phyloP scores from a whole-genome alignment of 345 rosid genomes.

The Nasturtium officinale region DNA sequence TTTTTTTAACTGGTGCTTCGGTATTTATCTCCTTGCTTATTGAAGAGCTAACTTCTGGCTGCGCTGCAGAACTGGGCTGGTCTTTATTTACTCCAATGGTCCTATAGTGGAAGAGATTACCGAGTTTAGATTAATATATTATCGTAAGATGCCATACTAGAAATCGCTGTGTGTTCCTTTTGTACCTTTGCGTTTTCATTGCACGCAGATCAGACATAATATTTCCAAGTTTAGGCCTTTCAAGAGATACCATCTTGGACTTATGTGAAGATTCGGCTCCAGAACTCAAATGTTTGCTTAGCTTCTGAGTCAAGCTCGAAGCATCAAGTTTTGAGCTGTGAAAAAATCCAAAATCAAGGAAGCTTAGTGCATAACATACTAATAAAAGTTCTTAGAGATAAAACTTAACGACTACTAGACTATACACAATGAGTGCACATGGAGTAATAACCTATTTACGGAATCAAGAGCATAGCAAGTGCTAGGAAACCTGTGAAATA shows the following conservation, averaged over 20 bases:
- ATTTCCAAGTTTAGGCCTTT: constrained; percentile 54
- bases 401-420: not conserved
- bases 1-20: constrained; percentile 37
- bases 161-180: constrained; percentile 12
- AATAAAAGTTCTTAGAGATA: constrained; percentile 2
- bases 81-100: constrained; percentile 43
- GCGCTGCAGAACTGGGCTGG: constrained; percentile 41
- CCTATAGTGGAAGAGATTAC: constrained; percentile 48
- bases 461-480: constrained; percentile 9
- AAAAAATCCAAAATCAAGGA: constrained; percentile 26
- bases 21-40: constrained; percentile 43
- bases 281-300: constrained; percentile 44
- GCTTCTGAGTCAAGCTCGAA: constrained; percentile 48
- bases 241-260: constrained; percentile 44
- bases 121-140: not conserved
- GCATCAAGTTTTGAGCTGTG: constrained; percentile 52
- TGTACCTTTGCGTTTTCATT: constrained; percentile 54
- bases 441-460: not conserved
- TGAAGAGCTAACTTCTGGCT: constrained; percentile 39
- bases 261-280: constrained; percentile 45
- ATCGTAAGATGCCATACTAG: not conserved
- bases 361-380: constrained; percentile 9
- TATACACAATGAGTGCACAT: not conserved
- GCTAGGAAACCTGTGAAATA: not conserved
- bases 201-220: constrained; percentile 49